phyloP scores from a whole-genome alignment of 2,329 filamentous ascomycete species.

The Arachnomyces sp. region DNA sequence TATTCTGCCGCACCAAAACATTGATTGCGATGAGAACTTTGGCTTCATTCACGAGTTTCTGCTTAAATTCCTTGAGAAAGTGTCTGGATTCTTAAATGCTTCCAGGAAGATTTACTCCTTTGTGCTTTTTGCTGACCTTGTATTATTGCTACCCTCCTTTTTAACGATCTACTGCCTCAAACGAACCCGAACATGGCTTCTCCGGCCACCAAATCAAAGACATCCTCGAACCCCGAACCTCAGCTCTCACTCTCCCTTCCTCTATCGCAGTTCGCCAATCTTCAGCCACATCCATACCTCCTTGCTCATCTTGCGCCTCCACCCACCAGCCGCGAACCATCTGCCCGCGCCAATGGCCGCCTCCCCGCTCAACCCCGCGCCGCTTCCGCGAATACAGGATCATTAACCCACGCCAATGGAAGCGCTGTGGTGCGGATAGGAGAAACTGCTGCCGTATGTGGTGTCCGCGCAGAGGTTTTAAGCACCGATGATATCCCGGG shows the following conservation, averaged over 20 bases:
- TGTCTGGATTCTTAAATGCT: too few relatives aligned
- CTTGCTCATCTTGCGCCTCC: slow-evolving; percentile 72
- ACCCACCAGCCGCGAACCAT: slow-evolving; percentile 41
- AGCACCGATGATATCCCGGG: slow-evolving; percentile 63
- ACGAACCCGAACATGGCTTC: slow-evolving; percentile 18
- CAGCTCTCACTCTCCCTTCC: slow-evolving; percentile 47
- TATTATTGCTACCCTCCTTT: background rate
- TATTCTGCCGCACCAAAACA: slow-evolving; percentile 2
- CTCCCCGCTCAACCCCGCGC: slow-evolving; percentile 59
- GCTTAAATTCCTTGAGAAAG: too few relatives aligned
- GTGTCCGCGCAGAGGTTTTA: slow-evolving; percentile 79
- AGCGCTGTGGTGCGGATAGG: slow-evolving; percentile 82
- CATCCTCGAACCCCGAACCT: slow-evolving; percentile 13
- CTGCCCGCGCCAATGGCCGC: slow-evolving; percentile 76
- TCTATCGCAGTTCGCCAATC: slow-evolving; percentile 70
- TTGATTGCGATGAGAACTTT: too few relatives aligned
- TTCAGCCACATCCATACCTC: slow-evolving; percentile 82
- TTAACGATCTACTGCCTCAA: background rate
- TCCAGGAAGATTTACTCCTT: too few relatives aligned
- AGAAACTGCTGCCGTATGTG: slow-evolving; percentile 91
- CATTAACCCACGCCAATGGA: slow-evolving; percentile 81
- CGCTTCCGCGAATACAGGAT: slow-evolving; percentile 72
- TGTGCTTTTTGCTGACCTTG: too few relatives aligned
- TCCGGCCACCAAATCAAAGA: slow-evolving; percentile 16
- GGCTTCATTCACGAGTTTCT: too few relatives aligned